Percentiles rank a stretch among this genome's conserved stretches.
These are phyloP conservation scores for Aspergillus steynii DNA, from an alignment of 495 filamentous ascomycete genomes.

Conservation along the genomic window DNA sequence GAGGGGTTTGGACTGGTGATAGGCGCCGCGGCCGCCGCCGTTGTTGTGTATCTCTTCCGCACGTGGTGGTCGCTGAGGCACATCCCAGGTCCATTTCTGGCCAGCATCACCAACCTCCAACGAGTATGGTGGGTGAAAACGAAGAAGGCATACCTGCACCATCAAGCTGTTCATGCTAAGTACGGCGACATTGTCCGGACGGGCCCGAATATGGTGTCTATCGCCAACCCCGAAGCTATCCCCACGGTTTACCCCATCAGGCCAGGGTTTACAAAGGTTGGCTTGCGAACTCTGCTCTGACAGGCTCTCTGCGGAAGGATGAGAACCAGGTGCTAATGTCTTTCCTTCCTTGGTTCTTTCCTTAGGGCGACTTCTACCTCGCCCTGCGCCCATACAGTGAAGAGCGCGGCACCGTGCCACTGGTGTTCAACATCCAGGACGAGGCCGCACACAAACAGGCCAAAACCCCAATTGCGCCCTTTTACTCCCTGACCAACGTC, in stretches of 20 bases:
- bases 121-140: slow-evolving; percentile 23
- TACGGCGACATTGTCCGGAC: slow-evolving; percentile 60
- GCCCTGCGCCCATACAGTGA: slow-evolving; percentile 32
- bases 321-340: neutral
- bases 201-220: slow-evolving; percentile 58
- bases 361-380: slow-evolving; percentile 6
- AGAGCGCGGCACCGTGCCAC: slow-evolving; percentile 14
- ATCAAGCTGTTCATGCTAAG: slow-evolving; percentile 42
- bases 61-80: neutral
- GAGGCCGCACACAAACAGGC: slow-evolving; percentile 40
- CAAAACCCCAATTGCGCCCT: slow-evolving; percentile 39
- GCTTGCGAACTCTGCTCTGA: no score
- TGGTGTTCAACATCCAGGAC: slow-evolving; percentile 44
- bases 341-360: no score
- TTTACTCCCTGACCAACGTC: slow-evolving; percentile 42
- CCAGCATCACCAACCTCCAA: slow-evolving; percentile 27
- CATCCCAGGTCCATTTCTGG: slow-evolving; percentile 11
- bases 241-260: slow-evolving; percentile 35
- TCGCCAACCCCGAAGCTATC: slow-evolving; percentile 44
- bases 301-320: neutral
- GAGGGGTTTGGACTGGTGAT: neutral
- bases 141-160: slow-evolving; percentile 28
- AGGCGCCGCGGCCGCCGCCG: neutral
- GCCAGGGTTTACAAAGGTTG: slow-evolving; percentile 4
- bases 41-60: neutral